Evolutionary conservation across 352 stramenopile genomes (phyloP), one percentile per base, ranked within the genome.

Genomic region (Pythium biforme): DNA sequence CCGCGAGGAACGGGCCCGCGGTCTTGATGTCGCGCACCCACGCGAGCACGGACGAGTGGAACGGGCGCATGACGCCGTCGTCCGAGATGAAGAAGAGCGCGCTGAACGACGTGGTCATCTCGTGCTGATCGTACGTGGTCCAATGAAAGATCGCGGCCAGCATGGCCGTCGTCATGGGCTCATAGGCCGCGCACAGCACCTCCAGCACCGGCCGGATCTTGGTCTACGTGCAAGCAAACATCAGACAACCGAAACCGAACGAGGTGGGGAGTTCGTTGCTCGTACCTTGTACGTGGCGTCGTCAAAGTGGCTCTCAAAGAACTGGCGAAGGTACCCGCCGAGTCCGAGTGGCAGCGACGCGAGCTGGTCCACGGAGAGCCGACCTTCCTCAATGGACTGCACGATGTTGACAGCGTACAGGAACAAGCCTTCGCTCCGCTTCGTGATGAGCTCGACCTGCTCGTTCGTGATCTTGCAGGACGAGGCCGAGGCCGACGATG

Each of bases 371-470:
- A 84, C 55, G 5, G 52, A 51, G 23, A 92, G 33, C 12, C 83
- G 76, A 4, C 74, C 75, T 25, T 90, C 79, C 29, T 67, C 71
- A 1, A 92, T 68, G 2, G 74, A 78, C 27, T 92, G 74, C 0
- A 92, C 83, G 43, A 92, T 85, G 59, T 92, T 89, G 53, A 87
- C 80, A 2, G 83, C 83, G 31, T 92, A 92, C 23, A 90, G 40
- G 34, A 92, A 92, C 23, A 90, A 60, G 3, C 83, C 83, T 61
- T 90, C 81, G 0, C 77, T 81, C 6, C 76, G 73, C 40, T 72
- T 74, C 12, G 80, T 72, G 34, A 90, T 88, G 43, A 86, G 34
- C 15, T 79, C 68, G 0, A 84, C 57, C 62, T 71, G 72, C 29
- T 74, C 78, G n/a, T 3, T 57, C 23, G 64, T 76, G 49, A 59